phyloP scores from a whole-genome alignment of 768 basidiomycete genomes.

The Tylopilus rubrobrunneus region DNA sequence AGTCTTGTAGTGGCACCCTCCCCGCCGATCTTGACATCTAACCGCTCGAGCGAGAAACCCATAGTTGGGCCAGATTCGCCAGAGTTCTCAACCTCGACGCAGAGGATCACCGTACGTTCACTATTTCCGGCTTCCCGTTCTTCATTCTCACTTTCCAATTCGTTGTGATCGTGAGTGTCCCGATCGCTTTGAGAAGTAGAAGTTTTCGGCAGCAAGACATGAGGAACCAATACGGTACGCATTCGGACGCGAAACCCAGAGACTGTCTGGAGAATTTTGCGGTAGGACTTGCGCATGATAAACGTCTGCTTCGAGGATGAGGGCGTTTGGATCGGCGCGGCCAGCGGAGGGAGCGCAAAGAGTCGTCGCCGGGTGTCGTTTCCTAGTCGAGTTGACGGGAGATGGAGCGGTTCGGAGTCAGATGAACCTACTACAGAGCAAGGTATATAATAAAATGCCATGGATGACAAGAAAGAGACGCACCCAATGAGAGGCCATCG shows the following conservation, averaged over 20 bases:
- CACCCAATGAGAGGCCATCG: constrained; percentile 64
- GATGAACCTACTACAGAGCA: constrained; percentile 37
- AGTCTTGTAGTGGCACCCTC: constrained; percentile 50
- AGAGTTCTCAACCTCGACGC: constrained; percentile 85
- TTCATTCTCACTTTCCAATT: constrained; percentile 46
- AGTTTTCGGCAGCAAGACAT: constrained; percentile 60
- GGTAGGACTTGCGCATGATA: constrained; percentile 81
- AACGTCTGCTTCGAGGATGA: constrained; percentile 47
- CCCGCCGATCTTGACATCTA: constrained; percentile 74
- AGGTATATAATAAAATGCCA: background rate
- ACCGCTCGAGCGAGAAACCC: constrained; percentile 72
- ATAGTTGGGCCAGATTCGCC: constrained; percentile 56
- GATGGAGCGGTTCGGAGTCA: constrained; percentile 34
- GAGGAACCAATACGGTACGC: constrained; percentile 91
- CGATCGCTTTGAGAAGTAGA: constrained; percentile 25
- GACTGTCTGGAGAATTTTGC: constrained; percentile 71
- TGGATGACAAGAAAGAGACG: constrained; percentile 17
- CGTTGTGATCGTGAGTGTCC: constrained; percentile 27
- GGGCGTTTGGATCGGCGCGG: constrained; percentile 40
- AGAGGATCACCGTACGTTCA: constrained; percentile 85
- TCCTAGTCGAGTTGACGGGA: constrained; percentile 73
- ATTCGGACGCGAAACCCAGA: constrained; percentile 88
- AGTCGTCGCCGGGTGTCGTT: constrained; percentile 61
- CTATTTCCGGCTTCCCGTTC: constrained; percentile 65
- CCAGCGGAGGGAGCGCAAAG: constrained; percentile 55